These are phyloP conservation scores for Carnegiea gigantea DNA, from an alignment of 179 eudicot species.

Conservation along the genomic window DNA sequence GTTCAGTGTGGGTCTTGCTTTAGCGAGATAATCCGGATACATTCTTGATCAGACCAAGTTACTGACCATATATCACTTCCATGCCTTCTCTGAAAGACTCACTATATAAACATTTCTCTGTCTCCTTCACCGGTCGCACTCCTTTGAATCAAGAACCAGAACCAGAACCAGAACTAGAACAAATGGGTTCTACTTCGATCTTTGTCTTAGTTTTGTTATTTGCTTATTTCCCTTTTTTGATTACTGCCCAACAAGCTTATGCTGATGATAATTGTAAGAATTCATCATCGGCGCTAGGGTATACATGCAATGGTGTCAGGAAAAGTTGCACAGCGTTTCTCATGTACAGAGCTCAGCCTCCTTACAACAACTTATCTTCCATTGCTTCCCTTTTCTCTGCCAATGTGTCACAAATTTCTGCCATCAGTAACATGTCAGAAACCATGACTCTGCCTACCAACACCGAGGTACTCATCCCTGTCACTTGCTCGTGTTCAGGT, in stretches of 20 bases:
- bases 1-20: no score
- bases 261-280: constrained; percentile 11
- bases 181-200: background rate
- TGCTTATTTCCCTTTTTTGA: constrained; percentile 14
- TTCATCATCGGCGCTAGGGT: constrained; percentile 45
- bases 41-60: no score
- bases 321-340: constrained; percentile 48
- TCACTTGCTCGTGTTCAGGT: constrained; percentile 54
- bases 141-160: background rate
- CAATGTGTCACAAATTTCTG: constrained; percentile 42
- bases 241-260: constrained; percentile 55
- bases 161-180: background rate
- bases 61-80: no score
- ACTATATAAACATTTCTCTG: background rate
- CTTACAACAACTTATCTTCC: constrained; percentile 43
- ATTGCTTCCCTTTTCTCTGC: constrained; percentile 42
- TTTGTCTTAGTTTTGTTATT: constrained; percentile 16
- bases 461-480: constrained; percentile 52
- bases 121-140: background rate
- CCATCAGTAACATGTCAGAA: constrained; percentile 48
- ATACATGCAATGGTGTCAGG: constrained; percentile 52
- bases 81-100: no score
- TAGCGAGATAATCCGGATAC: no score
- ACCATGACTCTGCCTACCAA: constrained; percentile 34
- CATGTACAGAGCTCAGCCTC: constrained; percentile 47